Evolutionary conservation across 768 basidiomycete genomes (phyloP), one percentile per base, ranked within the genome.

Genomic region (Tricholomella constricta): DNA sequence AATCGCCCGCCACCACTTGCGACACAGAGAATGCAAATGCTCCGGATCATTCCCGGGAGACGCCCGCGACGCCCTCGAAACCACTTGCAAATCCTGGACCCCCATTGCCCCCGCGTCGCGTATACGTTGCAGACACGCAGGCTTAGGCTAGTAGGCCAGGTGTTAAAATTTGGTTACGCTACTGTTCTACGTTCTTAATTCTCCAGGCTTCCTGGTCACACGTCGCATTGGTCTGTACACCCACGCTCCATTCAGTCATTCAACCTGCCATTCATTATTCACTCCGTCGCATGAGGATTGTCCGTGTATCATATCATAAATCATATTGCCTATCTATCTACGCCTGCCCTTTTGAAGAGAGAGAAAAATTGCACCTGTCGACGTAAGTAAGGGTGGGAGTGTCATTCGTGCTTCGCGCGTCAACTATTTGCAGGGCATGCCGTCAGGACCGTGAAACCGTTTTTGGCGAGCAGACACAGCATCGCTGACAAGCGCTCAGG

Each of bases 81-180:
- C 20, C 35, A 14, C 37, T 35, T 25, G 50, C 36, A 25, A 61
- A 59, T 36, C 54, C 58, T 20, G 57, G 55, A 26, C 62, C 62
- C 12, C 62, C 62, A 20, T 29, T 63, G 37, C 62, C 62, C 14
- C 62, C 60, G n/a, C 60, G 62, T 35, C 60, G 60, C 11, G 54
- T 51, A 17, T 55, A 51, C 14, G 40, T 36, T 44, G 23, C 27
- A 17, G 43, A n/a, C 19, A 35, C 45, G 46, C 47, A 54, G 47
- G 35, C 45, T 4, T 22, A 46, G 34, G 25, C 27, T 37, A n/a
- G n/a, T 45, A 48, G 29, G 31, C n/a, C 26, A 50, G 29, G 26
- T 50, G 38, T 35, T n/a, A n/a, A n/a, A n/a, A n/a, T 4, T 14
- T 4, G 12, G 34, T 40, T 22, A 40, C 38, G 20, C 23, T 40